Evolutionary conservation across 495 filamentous ascomycete genomes (phyloP), one percentile per base, ranked within the genome.

Genomic region (Penicillium cinerascens): DNA sequence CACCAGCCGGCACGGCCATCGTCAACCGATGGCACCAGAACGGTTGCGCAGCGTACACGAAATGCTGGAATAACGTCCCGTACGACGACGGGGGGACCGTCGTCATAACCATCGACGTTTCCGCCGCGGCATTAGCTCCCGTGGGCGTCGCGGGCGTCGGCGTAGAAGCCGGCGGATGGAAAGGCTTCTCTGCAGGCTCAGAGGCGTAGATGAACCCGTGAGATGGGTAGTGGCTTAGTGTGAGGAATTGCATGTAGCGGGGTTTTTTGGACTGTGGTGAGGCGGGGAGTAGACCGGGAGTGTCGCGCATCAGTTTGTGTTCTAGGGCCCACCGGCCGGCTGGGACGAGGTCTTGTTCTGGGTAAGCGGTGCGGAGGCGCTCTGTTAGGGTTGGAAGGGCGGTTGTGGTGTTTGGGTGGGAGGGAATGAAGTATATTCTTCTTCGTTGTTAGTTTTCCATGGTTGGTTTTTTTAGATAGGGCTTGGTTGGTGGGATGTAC

Each of bases 121-220:
- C 46, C 10, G 35, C 44, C 23, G 39, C n/a, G n/a, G n/a, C 41
- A n/a, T 26, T 42, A 5, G 33, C 11, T 27, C 26, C 46, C n/a
- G n/a, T n/a, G n/a, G 42, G 39, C 8, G 51, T n/a, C 25, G 13
- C 41, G 29, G 50, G 11, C 6, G 52, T 37, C 0, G 46, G 27
- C 4, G 47, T 20, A 5, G 56, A 21, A 5, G 56, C 37, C 11
- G 44, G 49, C 6, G 51, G 49, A 21, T 64, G 59, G 11, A 37
- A 21, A 4, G 33, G 23, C 17, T 61, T 65, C 18, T 67, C 63
- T 1, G 55, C 49, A 7, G 66, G 53, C 47, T 67, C 63, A 10
- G 72, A 71, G n/a, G 74, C 68, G 52, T 77, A 77, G 41, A 77
- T 65, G 53, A 76, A 77, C 17, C 71, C 73, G 25, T 74, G 70